Conservation (phyloP, 1,139 yeast species). For the Scheffersomyces segobiensis region DNA sequence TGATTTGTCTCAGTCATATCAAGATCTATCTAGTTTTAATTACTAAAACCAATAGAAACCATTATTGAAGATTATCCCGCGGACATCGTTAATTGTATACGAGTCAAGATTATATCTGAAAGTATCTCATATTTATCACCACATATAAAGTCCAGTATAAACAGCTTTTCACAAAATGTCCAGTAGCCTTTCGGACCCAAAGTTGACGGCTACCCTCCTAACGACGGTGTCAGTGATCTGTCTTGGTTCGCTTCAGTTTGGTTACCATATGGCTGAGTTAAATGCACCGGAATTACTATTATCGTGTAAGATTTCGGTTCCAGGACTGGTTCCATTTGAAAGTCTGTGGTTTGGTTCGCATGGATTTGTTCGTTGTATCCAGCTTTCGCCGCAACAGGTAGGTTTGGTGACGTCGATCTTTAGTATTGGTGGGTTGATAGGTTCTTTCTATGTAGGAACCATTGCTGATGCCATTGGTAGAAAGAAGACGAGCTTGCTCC, state of each 20-base stretch:
- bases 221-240: conserved; percentile 38
- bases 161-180: neutral
- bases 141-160: neutral
- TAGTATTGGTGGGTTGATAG: conserved; percentile 82
- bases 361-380: conserved; percentile 51
- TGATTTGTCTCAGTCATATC: neutral
- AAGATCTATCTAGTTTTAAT: neutral
- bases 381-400: conserved; percentile 60
- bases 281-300: conserved; percentile 46
- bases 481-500: conserved; percentile 53
- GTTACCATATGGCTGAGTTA: conserved; percentile 53
- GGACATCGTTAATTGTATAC: neutral
- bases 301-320: conserved; percentile 34
- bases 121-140: neutral
- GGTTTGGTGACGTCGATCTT: conserved; percentile 85
- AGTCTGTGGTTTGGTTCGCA: conserved; percentile 40
- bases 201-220: conserved; percentile 27
- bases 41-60: neutral
- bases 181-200: conserved; percentile 1
- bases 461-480: conserved; percentile 75
- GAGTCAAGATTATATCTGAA: neutral
- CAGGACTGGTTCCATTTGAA: conserved; percentile 31
- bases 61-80: neutral
- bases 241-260: conserved; percentile 49
- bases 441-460: conserved; percentile 71